phyloP scores from a whole-genome alignment of 2,329 filamentous ascomycete species.

The Verticillium albo-atrum region DNA sequence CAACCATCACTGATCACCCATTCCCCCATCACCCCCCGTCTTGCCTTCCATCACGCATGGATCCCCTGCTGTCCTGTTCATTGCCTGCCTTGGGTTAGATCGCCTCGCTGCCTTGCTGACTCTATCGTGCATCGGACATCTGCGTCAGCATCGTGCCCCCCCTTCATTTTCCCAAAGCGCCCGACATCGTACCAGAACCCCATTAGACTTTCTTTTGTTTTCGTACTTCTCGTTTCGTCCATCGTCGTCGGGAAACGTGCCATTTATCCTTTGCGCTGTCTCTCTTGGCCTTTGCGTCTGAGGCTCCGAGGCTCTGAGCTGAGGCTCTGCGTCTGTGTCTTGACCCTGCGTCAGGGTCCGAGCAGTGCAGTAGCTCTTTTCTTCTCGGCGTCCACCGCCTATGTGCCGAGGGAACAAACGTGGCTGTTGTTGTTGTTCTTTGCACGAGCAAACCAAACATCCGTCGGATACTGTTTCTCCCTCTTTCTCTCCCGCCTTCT shows the following conservation, averaged over 20 bases:
- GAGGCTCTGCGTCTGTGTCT: background rate
- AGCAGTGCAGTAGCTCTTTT: background rate
- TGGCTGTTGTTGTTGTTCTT: background rate
- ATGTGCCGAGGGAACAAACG: background rate
- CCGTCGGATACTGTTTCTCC: background rate
- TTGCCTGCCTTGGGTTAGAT: no score
- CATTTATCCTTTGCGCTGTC: no score
- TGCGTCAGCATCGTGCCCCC: no score
- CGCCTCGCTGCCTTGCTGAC: no score
- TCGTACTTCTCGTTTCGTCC: no score
- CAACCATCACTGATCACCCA: background rate
- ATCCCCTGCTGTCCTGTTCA: background rate
- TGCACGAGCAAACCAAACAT: background rate
- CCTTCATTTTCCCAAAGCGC: no score
- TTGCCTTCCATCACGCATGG: background rate
- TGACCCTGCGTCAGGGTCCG: background rate
- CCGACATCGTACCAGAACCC: no score
- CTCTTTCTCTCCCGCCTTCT: background rate
- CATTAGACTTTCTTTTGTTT: no score
- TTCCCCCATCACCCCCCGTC: conserved; percentile 6
- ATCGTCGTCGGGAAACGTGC: no score
- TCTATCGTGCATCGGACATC: no score
- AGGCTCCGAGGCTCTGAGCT: no score
- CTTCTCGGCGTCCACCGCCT: background rate
- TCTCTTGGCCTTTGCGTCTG: no score